These are phyloP conservation scores for Scheffersomyces spartinae DNA, from an alignment of 805 yeast genomes.

Conservation along the genomic window DNA sequence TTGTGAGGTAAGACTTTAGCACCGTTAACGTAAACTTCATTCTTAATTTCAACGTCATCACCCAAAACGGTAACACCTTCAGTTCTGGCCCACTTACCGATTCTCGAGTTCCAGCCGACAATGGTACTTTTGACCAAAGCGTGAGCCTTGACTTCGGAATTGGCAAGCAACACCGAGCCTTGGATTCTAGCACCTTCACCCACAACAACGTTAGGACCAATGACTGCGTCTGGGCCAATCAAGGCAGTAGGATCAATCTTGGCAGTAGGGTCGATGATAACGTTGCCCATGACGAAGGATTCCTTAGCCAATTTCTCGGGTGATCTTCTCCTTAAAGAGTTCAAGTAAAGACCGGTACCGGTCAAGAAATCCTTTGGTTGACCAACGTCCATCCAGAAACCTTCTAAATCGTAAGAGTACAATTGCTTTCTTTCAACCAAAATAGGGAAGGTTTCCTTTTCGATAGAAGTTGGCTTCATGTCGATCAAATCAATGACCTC, in stretches of 20 bases:
- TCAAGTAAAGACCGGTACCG: conserved; percentile 87
- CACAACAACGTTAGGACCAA: conserved; percentile 91
- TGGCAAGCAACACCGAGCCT: conserved; percentile 84
- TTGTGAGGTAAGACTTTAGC: conserved; percentile 99
- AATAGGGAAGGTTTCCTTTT: conserved; percentile 98
- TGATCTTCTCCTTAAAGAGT: conserved; percentile 71
- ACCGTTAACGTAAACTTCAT: conserved; percentile 97
- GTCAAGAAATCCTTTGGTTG: conserved; percentile 99
- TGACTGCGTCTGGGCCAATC: conserved; percentile 96
- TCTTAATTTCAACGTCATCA: conserved; percentile 97
- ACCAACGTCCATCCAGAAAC: conserved; percentile 99
- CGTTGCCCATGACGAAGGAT: conserved; percentile 81
- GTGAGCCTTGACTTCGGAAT: conserved; percentile 90
- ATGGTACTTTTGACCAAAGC: conserved; percentile 97
- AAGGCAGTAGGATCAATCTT: conserved; percentile 85
- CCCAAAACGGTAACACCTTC: conserved; percentile 97
- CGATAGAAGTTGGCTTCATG: conserved; percentile 97
- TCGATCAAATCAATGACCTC: conserved; percentile 93
- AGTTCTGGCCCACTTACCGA: conserved; percentile 98
- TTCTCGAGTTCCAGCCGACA: conserved; percentile 98
- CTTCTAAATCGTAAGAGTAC: conserved; percentile 95
- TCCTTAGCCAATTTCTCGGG: conserved; percentile 60
- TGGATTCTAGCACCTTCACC: conserved; percentile 99
- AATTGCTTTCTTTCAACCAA: conserved; percentile 81
- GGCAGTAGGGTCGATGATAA: conserved; percentile 89